These are phyloP conservation scores for Trypanosoma scelopori DNA, from an alignment of 208 protist genomes.

Conservation along the genomic window DNA sequence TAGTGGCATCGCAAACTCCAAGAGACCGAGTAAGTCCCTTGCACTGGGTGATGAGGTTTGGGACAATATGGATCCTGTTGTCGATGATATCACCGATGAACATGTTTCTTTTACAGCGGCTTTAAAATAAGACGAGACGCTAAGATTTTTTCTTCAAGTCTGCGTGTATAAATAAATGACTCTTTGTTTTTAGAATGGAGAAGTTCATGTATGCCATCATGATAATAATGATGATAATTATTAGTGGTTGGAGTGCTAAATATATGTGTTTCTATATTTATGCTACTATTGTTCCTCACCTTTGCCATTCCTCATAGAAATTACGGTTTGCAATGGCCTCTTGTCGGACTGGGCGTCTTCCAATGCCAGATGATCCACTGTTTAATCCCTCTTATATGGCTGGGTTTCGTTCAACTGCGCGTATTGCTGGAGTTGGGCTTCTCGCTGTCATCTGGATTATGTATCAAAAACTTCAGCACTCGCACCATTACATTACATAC, in stretches of 20 bases:
- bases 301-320: slow-evolving; percentile 5
- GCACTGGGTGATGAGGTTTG: slow-evolving; percentile 74
- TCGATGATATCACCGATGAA: slow-evolving; percentile 61
- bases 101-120: neutral
- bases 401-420: slow-evolving; percentile 62
- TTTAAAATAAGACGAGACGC: slow-evolving; percentile 8
- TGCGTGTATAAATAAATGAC: neutral
- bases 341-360: slow-evolving; percentile 75
- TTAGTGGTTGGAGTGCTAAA: neutral
- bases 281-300: no score
- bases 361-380: slow-evolving; percentile 82
- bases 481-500: slow-evolving; percentile 80
- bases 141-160: slow-evolving; percentile 9
- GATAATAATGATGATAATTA: neutral
- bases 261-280: neutral
- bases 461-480: slow-evolving; percentile 79
- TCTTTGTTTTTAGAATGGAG: slow-evolving; percentile 4
- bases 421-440: slow-evolving; percentile 57
- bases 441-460: slow-evolving; percentile 75
- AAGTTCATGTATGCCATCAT: neutral
- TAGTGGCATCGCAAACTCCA: slow-evolving; percentile 64
- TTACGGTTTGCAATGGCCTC: slow-evolving; percentile 45
- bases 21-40: slow-evolving; percentile 58
- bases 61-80: slow-evolving; percentile 86
- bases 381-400: slow-evolving; percentile 50